Evolutionary conservation across 768 basidiomycete species (phyloP), one percentile per base, ranked within the genome.

Genomic region (Xerocomus potaroensis): DNA sequence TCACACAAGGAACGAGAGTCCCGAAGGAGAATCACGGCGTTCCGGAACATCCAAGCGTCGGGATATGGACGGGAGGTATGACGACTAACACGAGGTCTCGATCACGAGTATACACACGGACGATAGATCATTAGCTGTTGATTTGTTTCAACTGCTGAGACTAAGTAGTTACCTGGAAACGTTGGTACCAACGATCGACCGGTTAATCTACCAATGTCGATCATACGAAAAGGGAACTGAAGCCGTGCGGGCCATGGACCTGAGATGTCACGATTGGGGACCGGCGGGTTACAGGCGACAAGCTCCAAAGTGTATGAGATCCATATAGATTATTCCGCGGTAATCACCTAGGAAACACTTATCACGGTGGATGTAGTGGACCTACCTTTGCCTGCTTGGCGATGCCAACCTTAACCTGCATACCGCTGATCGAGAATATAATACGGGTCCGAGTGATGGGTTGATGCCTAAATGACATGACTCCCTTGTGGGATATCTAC

Each of bases 1-100:
- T 50, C 45, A 40, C 29, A 48, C 23, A 36, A 48, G 51, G 49
- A 59, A 50, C 26, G 45, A 22, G 19, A 64, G 46, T 39, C 62
- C 55, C 2, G 58, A 62, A 36, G 30, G 48, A 43, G 47, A 48
- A 16, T 23, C 50, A 23, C 40, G 46, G 30, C 44, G 43, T 36
- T 15, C 48, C 8, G 39, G 47, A 11, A 18, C 11, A 14, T 46
- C 47, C 7, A 32, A 18, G 26, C 45, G 41, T 36, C 38, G 22
- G 33, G 45, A 50, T n/a, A 41, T 34, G 8, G 49, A 36, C 12
- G 37, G 45, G 27, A 44, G 43, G 34, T 35, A 51, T 18, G 37
- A 40, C 5, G 53, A 47, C n/a, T 49, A 44, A 31, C 24, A 39
- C 15, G 38, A 39, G 43, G 32, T 24, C 19, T 30, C 27, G 27